Conservation (phyloP, 768 basidiomycete species). For the Suillus alpinus region DNA sequence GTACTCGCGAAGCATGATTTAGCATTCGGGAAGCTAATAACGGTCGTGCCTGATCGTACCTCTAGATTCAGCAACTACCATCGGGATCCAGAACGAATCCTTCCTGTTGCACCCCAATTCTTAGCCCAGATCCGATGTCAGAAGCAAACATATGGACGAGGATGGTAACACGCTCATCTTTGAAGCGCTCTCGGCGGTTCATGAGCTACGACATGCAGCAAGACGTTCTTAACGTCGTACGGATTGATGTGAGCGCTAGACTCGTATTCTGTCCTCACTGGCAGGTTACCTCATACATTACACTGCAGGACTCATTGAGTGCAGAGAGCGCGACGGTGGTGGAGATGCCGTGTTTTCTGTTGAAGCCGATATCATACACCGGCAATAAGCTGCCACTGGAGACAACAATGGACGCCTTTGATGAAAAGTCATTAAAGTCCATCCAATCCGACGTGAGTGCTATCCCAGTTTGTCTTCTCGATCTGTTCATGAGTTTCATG, state of each 20-base stretch:
- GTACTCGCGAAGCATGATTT: background rate
- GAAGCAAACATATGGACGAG: slow-evolving; percentile 2
- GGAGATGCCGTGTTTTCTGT: background rate
- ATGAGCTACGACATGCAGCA: background rate
- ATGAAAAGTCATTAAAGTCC: background rate
- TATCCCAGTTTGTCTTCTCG: background rate
- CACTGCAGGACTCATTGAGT: background rate
- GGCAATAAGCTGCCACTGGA: background rate
- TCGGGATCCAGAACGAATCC: background rate
- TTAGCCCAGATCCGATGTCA: background rate
- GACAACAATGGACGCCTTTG: background rate
- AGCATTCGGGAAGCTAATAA: background rate
- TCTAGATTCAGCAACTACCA: background rate
- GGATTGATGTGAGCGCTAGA: background rate
- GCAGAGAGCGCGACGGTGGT: slow-evolving; percentile 2
- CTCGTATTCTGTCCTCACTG: background rate
- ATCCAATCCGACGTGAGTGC: background rate
- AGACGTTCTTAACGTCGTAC: background rate
- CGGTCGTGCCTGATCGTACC: background rate
- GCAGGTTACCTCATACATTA: background rate
- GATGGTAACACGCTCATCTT: slow-evolving; percentile 1
- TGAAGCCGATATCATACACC: background rate
- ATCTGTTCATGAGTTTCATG: background rate
- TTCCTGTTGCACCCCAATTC: background rate
- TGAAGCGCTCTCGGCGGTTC: background rate